These are phyloP conservation scores for Fistulinella prunicolor DNA, from an alignment of 768 basidiomycete genomes.

Conservation along the genomic window DNA sequence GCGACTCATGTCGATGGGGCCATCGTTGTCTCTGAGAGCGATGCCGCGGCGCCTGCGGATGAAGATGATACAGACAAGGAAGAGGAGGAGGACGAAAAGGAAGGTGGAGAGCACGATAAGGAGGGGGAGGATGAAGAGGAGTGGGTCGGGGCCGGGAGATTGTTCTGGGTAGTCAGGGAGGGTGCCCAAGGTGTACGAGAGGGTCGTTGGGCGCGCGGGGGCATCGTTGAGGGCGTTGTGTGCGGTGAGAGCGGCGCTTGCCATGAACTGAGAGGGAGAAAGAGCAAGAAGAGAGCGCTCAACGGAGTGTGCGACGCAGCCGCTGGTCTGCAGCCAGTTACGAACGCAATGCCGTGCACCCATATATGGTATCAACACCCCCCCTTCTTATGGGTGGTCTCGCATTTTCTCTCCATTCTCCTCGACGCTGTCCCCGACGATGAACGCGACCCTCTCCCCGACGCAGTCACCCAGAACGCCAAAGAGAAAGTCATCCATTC, in stretches of 20 bases:
- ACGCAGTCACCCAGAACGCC: slow-evolving; percentile 46
- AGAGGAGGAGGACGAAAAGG: slow-evolving; percentile 87
- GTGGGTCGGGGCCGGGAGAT: slow-evolving; percentile 51
- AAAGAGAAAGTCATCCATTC: slow-evolving; percentile 54
- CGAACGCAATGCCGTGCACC: slow-evolving; percentile 12
- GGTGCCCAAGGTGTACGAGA: neutral
- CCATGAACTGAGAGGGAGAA: neutral
- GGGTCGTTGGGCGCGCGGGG: slow-evolving; percentile 3
- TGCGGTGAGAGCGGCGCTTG: neutral
- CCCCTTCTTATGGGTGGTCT: slow-evolving; percentile 12
- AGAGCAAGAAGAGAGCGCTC: neutral
- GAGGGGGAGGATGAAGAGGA: slow-evolving; percentile 87
- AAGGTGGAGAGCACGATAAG: slow-evolving; percentile 93
- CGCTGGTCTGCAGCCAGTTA: slow-evolving; percentile 4
- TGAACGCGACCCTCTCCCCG: slow-evolving; percentile 51
- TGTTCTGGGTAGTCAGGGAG: slow-evolving; percentile 22
- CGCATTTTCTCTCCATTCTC: neutral
- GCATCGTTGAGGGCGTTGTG: slow-evolving; percentile 1
- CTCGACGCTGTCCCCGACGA: slow-evolving; percentile 22
- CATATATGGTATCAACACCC: slow-evolving; percentile 17
- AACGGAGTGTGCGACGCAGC: neutral
- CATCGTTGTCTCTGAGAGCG: slow-evolving; percentile 78
- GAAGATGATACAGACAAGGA: slow-evolving; percentile 86
- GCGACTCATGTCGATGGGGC: slow-evolving; percentile 89
- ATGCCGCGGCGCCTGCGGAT: slow-evolving; percentile 77